Conservation (phyloP, 768 basidiomycete species). For the Leccinum imitatum region DNA sequence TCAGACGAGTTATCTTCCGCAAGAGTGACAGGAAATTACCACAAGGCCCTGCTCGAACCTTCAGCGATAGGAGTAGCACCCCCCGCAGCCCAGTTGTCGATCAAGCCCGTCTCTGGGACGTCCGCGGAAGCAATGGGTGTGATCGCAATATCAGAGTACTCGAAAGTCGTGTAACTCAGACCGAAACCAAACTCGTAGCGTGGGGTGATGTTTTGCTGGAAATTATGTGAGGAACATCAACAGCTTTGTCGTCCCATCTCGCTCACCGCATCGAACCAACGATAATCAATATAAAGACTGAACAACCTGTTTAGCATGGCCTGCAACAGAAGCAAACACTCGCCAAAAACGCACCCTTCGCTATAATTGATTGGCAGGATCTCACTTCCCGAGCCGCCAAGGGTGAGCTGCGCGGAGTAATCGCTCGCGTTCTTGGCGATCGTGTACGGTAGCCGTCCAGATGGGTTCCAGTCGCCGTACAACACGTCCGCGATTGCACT, state of each 20-base stretch:
- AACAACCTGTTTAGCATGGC: background rate
- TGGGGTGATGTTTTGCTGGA: constrained; percentile 65
- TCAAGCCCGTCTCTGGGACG: constrained; percentile 29
- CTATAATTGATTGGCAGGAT: constrained; percentile 58
- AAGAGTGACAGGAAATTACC: constrained; percentile 36
- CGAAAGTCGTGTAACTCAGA: constrained; percentile 80
- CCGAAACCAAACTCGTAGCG: constrained; percentile 92
- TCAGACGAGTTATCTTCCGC: background rate
- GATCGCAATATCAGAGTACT: constrained; percentile 60
- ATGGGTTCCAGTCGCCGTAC: constrained; percentile 75
- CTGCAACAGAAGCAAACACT: too few species aligned
- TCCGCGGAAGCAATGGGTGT: constrained; percentile 38
- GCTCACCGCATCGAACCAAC: constrained; percentile 66
- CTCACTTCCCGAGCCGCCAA: constrained; percentile 25
- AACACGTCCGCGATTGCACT: constrained; percentile 76
- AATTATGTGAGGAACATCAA: background rate
- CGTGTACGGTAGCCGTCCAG: constrained; percentile 68
- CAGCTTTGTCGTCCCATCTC: constrained; percentile 3
- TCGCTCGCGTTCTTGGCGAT: constrained; percentile 61
- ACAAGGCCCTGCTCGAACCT: constrained; percentile 64
- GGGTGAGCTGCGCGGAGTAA: constrained; percentile 44
- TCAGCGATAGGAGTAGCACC: constrained; percentile 51
- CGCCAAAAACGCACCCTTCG: constrained; percentile 38
- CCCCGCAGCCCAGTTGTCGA: constrained; percentile 60
- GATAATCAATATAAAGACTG: constrained; percentile 68